Evolutionary conservation across 345 rosid genomes (phyloP).

Genomic region (Sisymbrium irio): DNA sequence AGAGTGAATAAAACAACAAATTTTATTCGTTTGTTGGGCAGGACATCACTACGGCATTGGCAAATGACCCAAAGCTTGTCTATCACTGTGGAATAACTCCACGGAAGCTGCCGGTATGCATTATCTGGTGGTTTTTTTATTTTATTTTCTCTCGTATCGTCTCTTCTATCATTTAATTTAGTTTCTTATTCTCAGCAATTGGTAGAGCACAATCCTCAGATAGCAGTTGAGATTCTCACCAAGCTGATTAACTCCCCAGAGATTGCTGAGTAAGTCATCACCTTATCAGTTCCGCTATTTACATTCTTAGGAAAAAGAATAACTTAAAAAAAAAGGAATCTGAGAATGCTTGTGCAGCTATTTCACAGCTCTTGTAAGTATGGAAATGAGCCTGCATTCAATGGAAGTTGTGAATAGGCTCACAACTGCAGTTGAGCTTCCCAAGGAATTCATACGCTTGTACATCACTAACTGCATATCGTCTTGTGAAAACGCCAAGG

Average conservation of each 20-base stretch:
- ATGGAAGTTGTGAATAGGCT: conserved; percentile 99
- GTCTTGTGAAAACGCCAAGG: conserved; percentile 92
- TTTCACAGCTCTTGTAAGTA: conserved; percentile 78
- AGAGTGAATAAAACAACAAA: conserved; percentile 12
- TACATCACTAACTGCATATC: conserved; percentile 96
- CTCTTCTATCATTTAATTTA: conserved; percentile 25
- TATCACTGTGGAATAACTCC: conserved; percentile 94
- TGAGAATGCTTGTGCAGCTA: conserved; percentile 55
- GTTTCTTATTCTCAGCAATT: conserved; percentile 61
- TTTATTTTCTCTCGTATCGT: not conserved
- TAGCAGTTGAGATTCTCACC: conserved; percentile 91
- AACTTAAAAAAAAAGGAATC: not conserved
- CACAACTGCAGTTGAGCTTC: conserved; percentile 89
- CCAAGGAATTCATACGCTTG: conserved; percentile 82
- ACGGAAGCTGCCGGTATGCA: conserved; percentile 79
- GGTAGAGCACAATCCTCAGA: conserved; percentile 92
- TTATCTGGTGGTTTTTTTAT: not conserved
- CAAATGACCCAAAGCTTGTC: conserved; percentile 85
- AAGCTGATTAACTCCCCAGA: conserved; percentile 85
- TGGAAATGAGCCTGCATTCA: conserved; percentile 98
- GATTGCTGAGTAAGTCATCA: conserved; percentile 70
- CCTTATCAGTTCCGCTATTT: conserved; percentile 7
- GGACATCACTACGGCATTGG: conserved; percentile 72
- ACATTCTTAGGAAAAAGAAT: not conserved
- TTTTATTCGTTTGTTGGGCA: conserved; percentile 36